Evolutionary conservation across 331 rosid genomes (phyloP), one percentile per base, ranked within the genome.

Genomic region (Acacia pycnantha): DNA sequence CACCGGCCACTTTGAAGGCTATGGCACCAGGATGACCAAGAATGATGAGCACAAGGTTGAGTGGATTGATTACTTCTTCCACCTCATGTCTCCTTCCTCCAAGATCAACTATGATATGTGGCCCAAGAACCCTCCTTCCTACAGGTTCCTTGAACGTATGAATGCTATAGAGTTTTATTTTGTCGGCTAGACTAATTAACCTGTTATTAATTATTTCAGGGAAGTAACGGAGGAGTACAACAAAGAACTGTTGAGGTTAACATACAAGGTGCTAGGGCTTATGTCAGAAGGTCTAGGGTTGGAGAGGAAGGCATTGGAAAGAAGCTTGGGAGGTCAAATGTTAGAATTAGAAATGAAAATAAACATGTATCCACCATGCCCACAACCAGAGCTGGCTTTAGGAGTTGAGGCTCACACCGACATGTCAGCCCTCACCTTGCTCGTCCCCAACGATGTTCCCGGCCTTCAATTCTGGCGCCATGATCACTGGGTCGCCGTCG

Each of bases 371-470:
- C 95, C 95, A 6, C 91, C 94, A 2, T 92, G 97, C 56, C 95
- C 95, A 40, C 95, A 89, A n/a, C 95, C 93, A 16, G 78, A 92
- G 31, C 62, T 88, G 18, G 97, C 92, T 59, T 70, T 92, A 0
- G 97, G 97, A 10, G 94, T 92, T 47, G 97, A 92, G 79, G 80
- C 97, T 19, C 97, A 91, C 84, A 91, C 97, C 1, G 94, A 92
- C 74, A 90, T 92, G 95, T 88, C 88, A 21, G 92, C 88, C 68
- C 76, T 92, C 46, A 90, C 94, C 6, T 0, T 92, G 12, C 92
- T 89, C 0, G 86, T 92, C 37, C 85, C 95, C 0, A 92, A 92
- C 14, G 78, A 89, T 0, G 95, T 91, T 73, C 85, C 91, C 0
- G 95, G 95, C 71, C 91, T 92, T 6, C 92, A 91, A 76, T 78